Evolutionary conservation across 257 asterid genomes (phyloP).

Genomic region (Nicotiana paniculata): DNA sequence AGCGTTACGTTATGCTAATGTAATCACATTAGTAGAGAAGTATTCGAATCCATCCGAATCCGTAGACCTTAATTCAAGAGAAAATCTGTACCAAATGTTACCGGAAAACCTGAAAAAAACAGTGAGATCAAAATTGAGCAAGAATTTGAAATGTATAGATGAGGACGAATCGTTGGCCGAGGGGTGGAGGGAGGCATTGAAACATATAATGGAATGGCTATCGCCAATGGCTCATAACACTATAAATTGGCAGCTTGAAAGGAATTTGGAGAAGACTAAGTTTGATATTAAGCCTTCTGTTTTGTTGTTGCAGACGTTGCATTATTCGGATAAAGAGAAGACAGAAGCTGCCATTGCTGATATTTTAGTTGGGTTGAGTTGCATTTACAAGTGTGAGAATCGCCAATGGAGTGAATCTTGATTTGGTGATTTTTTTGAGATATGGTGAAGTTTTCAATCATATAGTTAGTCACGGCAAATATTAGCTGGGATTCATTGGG

Average conservation of each 20-base stretch:
- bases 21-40: constrained; percentile 49
- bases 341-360: constrained; percentile 88
- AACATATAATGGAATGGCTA: constrained; percentile 68
- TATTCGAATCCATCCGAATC: constrained; percentile 32
- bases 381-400: constrained; percentile 56
- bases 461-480: background rate
- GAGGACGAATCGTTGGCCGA: constrained; percentile 46
- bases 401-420: constrained; percentile 14
- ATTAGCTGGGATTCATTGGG: constrained; percentile 1
- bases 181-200: constrained; percentile 76
- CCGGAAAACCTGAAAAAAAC: constrained; percentile 54
- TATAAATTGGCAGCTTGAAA: constrained; percentile 66
- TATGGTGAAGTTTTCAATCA: background rate
- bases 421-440: background rate
- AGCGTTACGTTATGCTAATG: constrained; percentile 60
- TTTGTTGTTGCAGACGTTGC: constrained; percentile 60
- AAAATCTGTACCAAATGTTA: constrained; percentile 55
- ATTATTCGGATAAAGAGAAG: constrained; percentile 76
- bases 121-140: constrained; percentile 58
- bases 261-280: constrained; percentile 59
- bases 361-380: constrained; percentile 71
- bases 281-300: constrained; percentile 43
- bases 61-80: constrained; percentile 31
- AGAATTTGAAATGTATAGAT: constrained; percentile 39
- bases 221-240: constrained; percentile 73